These are phyloP conservation scores for Santalum album DNA, from an alignment of 164 flowering plant species.

Conservation along the genomic window DNA sequence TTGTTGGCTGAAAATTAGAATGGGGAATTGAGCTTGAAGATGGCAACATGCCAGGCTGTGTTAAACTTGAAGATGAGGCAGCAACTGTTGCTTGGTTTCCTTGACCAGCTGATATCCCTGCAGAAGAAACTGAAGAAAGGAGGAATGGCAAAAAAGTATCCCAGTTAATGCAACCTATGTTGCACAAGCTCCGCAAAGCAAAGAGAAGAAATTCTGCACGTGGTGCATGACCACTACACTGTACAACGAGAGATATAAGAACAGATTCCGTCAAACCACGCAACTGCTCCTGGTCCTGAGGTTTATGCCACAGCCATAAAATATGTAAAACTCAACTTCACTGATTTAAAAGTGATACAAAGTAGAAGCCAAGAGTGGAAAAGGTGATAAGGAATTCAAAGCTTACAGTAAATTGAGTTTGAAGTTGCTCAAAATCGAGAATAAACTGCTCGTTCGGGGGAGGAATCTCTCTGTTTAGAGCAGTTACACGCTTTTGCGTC, in stretches of 20 bases:
- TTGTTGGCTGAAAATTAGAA: slow-evolving; percentile 55
- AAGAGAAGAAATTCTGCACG: slow-evolving; percentile 88
- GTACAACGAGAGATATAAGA: slow-evolving; percentile 73
- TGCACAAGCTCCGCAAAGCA: slow-evolving; percentile 67
- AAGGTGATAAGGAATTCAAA: neutral
- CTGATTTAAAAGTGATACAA: neutral
- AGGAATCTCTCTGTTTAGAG: slow-evolving; percentile 78
- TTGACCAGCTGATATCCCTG: slow-evolving; percentile 59
- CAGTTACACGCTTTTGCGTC: slow-evolving; percentile 74
- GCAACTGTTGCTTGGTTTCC: slow-evolving; percentile 36
- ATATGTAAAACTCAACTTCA: slow-evolving; percentile 1
- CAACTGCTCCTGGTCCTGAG: slow-evolving; percentile 88
- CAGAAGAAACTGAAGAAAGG: slow-evolving; percentile 70
- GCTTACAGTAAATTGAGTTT: slow-evolving; percentile 67
- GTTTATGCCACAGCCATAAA: slow-evolving; percentile 4
- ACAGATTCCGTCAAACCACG: slow-evolving; percentile 77
- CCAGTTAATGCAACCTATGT: slow-evolving; percentile 74
- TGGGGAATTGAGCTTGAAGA: slow-evolving; percentile 36
- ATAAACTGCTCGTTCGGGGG: slow-evolving; percentile 89
- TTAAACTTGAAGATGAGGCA: slow-evolving; percentile 36
- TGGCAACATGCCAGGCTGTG: slow-evolving; percentile 44
- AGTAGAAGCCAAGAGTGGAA: neutral
- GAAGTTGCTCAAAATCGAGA: slow-evolving; percentile 74
- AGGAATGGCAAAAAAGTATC: slow-evolving; percentile 86
- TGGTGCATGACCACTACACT: slow-evolving; percentile 87